These are phyloP conservation scores for Cenococcum geophilum DNA, from an alignment of 495 filamentous ascomycete genomes.

Conservation along the genomic window DNA sequence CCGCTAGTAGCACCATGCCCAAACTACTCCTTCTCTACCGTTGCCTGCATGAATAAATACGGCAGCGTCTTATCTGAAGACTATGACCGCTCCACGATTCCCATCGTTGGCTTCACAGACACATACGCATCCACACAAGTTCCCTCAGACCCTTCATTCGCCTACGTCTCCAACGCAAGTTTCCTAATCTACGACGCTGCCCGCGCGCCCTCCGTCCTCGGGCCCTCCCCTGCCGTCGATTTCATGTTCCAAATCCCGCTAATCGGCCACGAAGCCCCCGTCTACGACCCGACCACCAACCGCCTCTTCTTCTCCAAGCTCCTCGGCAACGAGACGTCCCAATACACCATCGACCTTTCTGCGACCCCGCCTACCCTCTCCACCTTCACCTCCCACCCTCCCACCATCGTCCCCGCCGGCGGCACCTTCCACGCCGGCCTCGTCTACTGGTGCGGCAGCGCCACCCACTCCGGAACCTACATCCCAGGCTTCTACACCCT, in stretches of 20 bases:
- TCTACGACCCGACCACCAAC: slow-evolving; percentile 40
- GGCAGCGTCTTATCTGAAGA: no score
- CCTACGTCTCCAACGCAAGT: neutral
- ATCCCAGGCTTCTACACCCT: slow-evolving; percentile 21
- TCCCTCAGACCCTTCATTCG: slow-evolving; percentile 1
- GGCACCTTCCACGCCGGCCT: slow-evolving; percentile 25
- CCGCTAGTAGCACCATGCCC: no score
- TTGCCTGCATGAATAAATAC: no score
- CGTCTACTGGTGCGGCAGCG: slow-evolving; percentile 21
- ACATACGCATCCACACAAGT: neutral
- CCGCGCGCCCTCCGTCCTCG: slow-evolving; percentile 31
- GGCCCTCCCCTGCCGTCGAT: slow-evolving; percentile 32
- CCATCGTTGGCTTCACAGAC: no score
- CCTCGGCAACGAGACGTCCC: neutral
- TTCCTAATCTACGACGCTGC: neutral
- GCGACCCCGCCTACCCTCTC: slow-evolving; percentile 8
- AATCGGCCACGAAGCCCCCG: slow-evolving; percentile 41
- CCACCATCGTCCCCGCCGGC: slow-evolving; percentile 17
- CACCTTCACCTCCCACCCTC: slow-evolving; percentile 15
- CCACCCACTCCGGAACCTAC: neutral
- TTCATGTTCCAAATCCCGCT: slow-evolving; percentile 33
- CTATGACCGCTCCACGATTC: no score
- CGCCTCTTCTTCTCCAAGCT: slow-evolving; percentile 34
- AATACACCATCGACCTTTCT: slow-evolving; percentile 15
- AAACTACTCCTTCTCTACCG: no score